These are phyloP conservation scores for Coelastrella sp. DNA, from an alignment of 139 green algal species.

Conservation along the genomic window DNA sequence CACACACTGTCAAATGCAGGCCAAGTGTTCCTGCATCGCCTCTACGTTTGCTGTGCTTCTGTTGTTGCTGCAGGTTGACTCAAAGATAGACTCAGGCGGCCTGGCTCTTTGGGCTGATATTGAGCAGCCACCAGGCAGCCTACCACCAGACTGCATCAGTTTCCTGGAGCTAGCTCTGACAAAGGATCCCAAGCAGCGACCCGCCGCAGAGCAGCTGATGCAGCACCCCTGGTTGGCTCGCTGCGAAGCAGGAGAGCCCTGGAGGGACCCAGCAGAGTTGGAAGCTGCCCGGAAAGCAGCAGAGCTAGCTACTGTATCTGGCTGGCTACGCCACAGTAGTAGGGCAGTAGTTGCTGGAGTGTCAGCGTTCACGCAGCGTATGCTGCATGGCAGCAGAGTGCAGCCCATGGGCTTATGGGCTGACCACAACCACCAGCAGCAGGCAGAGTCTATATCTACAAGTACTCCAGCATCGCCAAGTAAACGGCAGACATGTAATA, in stretches of 20 bases:
- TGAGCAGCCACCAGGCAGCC: constrained; percentile 52
- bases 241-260: constrained; percentile 52
- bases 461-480: neutral
- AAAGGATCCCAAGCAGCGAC: constrained; percentile 66
- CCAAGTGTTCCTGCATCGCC: neutral
- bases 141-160: constrained; percentile 53
- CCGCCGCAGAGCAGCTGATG: constrained; percentile 73
- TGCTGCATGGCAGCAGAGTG: neutral
- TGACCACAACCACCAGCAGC: neutral
- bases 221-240: constrained; percentile 74
- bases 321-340: neutral
- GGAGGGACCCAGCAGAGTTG: constrained; percentile 7
- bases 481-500: neutral
- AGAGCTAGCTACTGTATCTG: neutral
- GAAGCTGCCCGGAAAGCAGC: constrained; percentile 28
- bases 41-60: neutral
- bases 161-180: constrained; percentile 75
- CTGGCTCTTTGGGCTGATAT: constrained; percentile 68
- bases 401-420: neutral
- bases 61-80: constrained; percentile 25
- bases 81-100: constrained; percentile 55
- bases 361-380: neutral
- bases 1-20: no score
- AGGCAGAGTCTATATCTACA: neutral
- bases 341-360: neutral